phyloP scores from a whole-genome alignment of 352 stramenopile species.

The Phytophthora syringae region DNA sequence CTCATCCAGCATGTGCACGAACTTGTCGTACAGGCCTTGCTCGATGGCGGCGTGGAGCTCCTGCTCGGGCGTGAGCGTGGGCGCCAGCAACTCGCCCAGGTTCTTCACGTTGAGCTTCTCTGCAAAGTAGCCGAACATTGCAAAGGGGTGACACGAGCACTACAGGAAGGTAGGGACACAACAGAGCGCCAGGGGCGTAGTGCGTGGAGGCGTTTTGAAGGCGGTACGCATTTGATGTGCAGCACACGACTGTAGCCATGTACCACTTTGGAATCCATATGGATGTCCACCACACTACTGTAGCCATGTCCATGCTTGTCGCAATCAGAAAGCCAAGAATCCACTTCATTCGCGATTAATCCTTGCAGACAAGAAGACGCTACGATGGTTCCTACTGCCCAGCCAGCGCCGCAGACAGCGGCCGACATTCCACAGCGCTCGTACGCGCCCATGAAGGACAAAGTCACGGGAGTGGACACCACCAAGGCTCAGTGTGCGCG shows the following conservation, averaged over 20 bases:
- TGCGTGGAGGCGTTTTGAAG: conserved; percentile 6
- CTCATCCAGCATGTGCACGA: conserved; percentile 74
- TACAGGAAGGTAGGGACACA: conserved; percentile 3
- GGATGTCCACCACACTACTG: background rate
- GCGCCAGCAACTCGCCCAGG: conserved; percentile 87
- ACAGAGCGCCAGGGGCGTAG: background rate
- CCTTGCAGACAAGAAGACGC: conserved; percentile 4
- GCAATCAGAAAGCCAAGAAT: conserved; percentile 16
- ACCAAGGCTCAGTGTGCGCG: conserved; percentile 42
- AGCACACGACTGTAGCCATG: too few relatives aligned
- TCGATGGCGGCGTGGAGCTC: conserved; percentile 85
- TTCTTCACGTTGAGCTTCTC: conserved; percentile 92
- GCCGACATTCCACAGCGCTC: conserved; percentile 36
- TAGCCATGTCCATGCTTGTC: conserved; percentile 22
- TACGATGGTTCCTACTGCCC: conserved; percentile 35
- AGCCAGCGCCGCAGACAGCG: conserved; percentile 35
- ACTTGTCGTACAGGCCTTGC: conserved; percentile 74
- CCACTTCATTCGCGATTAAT: conserved; percentile 20
- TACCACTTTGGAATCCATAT: too few relatives aligned
- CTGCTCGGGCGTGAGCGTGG: conserved; percentile 87
- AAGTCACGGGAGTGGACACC: conserved; percentile 21
- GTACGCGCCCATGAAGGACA: conserved; percentile 27
- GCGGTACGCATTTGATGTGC: background rate
- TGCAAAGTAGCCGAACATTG: conserved; percentile 90
- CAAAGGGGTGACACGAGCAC: background rate